Conservation (phyloP, 768 basidiomycete species). For the Porphyrellus cyaneotinctus region DNA sequence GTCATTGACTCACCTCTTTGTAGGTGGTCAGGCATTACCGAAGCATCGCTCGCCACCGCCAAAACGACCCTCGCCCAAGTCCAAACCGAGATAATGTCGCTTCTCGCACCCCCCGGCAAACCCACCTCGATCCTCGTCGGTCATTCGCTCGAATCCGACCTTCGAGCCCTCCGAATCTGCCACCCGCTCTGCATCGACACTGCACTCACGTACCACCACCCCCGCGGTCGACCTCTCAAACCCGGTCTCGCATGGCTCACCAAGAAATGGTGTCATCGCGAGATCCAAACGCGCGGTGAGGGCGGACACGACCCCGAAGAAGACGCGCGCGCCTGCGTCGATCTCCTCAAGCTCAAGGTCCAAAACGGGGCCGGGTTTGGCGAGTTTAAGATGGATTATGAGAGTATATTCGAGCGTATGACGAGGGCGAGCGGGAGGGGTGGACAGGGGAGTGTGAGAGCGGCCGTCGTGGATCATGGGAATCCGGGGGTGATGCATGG, state of each 20-base stretch:
- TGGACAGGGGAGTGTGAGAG: slow-evolving; percentile 41
- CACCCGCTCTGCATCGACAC: slow-evolving; percentile 92
- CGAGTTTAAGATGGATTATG: slow-evolving; percentile 78
- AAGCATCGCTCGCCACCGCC: slow-evolving; percentile 57
- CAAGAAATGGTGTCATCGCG: slow-evolving; percentile 85
- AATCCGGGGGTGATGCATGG: slow-evolving; percentile 84
- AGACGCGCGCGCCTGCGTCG: slow-evolving; percentile 85
- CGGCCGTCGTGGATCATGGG: slow-evolving; percentile 82
- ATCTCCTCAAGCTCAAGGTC: slow-evolving; percentile 79
- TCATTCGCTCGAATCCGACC: slow-evolving; percentile 93
- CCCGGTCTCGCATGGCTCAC: slow-evolving; percentile 97
- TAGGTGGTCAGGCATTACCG: slow-evolving; percentile 94
- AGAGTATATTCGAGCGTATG: slow-evolving; percentile 88
- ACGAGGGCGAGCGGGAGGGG: slow-evolving; percentile 46
- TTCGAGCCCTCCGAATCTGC: slow-evolving; percentile 80
- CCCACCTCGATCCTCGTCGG: slow-evolving; percentile 81
- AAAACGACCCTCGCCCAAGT: slow-evolving; percentile 79
- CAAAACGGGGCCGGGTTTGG: slow-evolving; percentile 77
- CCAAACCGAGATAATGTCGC: slow-evolving; percentile 61
- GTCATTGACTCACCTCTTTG: neutral
- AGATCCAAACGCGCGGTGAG: slow-evolving; percentile 82
- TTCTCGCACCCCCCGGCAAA: slow-evolving; percentile 50
- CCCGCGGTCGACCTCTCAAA: slow-evolving; percentile 89
- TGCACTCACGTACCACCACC: slow-evolving; percentile 85
- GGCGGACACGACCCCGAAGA: slow-evolving; percentile 94